These are phyloP conservation scores for Cydonia oblonga DNA, from an alignment of 331 rosid species.

Conservation along the genomic window DNA sequence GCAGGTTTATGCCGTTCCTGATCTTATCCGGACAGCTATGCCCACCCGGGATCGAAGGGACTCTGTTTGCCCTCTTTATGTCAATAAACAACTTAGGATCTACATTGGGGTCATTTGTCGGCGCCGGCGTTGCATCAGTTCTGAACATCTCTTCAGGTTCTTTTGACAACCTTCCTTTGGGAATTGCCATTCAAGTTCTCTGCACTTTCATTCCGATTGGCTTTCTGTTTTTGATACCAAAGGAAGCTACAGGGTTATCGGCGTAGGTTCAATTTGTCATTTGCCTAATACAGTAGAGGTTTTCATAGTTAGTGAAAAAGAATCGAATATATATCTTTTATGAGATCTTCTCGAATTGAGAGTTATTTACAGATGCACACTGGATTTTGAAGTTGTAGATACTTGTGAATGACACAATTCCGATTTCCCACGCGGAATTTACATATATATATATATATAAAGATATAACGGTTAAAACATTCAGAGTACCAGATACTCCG, in stretches of 20 bases:
- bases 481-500: fast-evolving
- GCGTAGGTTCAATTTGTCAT: conserved; percentile 18
- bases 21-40: conserved; percentile 76
- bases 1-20: conserved; percentile 88
- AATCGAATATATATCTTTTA: neutral
- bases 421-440: neutral
- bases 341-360: neutral
- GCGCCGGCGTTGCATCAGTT: conserved; percentile 64
- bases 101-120: conserved; percentile 56
- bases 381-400: neutral
- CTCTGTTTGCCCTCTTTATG: conserved; percentile 83
- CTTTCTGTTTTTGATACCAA: conserved; percentile 70
- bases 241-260: conserved; percentile 67
- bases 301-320: neutral
- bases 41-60: conserved; percentile 90
- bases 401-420: neutral
- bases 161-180: conserved; percentile 58
- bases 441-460: too few relatives aligned
- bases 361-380: neutral
- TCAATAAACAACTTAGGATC: conserved; percentile 73
- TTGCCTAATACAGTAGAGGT: neutral
- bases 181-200: conserved; percentile 46
- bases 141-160: conserved; percentile 68
- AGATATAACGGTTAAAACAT: too few relatives aligned
- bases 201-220: conserved; percentile 61